Base-by-base conservation (phyloP, 2,329 filamentous ascomycete species). In the Stemphylium lycopersici region DNA sequence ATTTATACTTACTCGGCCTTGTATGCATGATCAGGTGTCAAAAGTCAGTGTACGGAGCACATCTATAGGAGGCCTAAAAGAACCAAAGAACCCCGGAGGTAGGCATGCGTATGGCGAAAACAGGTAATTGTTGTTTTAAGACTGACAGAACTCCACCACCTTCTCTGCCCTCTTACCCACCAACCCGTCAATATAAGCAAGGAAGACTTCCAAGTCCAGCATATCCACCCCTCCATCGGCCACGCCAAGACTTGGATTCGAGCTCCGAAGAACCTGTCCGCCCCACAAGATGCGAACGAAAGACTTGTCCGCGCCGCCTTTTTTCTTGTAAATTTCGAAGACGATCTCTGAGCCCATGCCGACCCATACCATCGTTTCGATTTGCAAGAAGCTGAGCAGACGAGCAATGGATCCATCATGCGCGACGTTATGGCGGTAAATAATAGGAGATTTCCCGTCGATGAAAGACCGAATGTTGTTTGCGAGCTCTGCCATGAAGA, bases 331-430 rank as follows among this genome's bases (percentile, higher is more conserved):
- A 26, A 93, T 69, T 77, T 93, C 90, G 69, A 93, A 91, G 0
- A 92, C 84, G 0, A 93, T 80, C 75, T 93, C 90, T 8, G 85
- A 80, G 0, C 90, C 90, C 90, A 93, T 92, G 0, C 90, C 90
- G 0, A 90, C 90, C 90, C 90, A 93, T 1, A 91, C 86, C 90
- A 93, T 93, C 47, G 80, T 72, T 18, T 91, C 87, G 1, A 89
- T 67, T 75, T 93, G 90, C 67, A 95, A 69, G 13, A 93, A 81
- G 2, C 84, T 84, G 18, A 95, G 77, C 6, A 93, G 66, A 2
- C 85, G 77, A 10, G 87, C 86, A 6, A 93, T 68, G 3, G 85
- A 88, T 2, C 90, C 91, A 64, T 95, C 91, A 65, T 96, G 90
- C 2, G 90, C 90, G 33, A 95, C 81, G 59, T 93, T 93, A 68